Conservation (phyloP, 345 rosid species). For the Arabidopsis thaliana region TAIR10.1 NC_003074.8:1996501-1997000, state of each 20-base stretch:
- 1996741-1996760: neutral
- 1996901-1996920: neutral
- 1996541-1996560: conserved; percentile 15
- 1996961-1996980: neutral
- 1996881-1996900: neutral
- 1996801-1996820: neutral
- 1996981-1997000: neutral
- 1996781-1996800: neutral
- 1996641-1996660: conserved; percentile 3
- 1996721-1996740: conserved; percentile 1
- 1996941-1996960: neutral
- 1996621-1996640: neutral
- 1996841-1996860: neutral
- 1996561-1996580: conserved; percentile 42
- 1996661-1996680: conserved; percentile 5
- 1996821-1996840: neutral
- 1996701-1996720: conserved; percentile 12
- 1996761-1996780: neutral
- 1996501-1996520: conserved; percentile 23
- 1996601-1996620: neutral
- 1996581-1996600: neutral
- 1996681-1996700: neutral
- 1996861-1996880: neutral
- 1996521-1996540: conserved; percentile 43
- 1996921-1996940: neutral